These are phyloP conservation scores for Ustilago xerochloae DNA, from an alignment of 1,284 basidiomycete genomes.

Conservation along the genomic window DNA sequence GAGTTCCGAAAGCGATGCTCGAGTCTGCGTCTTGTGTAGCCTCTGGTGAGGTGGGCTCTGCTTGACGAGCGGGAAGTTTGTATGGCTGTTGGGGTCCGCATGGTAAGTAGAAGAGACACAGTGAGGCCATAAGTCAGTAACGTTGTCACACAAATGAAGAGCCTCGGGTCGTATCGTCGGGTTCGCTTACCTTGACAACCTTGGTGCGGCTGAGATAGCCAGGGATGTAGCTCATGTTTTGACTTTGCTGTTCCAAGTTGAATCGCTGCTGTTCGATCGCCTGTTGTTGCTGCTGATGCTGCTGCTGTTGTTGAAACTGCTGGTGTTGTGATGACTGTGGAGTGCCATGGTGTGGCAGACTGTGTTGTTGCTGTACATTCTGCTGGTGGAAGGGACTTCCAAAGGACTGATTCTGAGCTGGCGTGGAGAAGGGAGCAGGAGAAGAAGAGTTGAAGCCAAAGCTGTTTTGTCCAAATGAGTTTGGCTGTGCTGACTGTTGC, in stretches of 20 bases:
- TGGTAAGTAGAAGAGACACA: neutral
- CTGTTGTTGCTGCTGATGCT: constrained; percentile 34
- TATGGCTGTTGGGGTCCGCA: constrained; percentile 39
- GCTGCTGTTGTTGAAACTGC: constrained; percentile 32
- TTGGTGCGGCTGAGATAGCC: constrained; percentile 51
- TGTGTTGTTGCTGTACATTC: constrained; percentile 8
- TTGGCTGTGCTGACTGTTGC: constrained; percentile 16
- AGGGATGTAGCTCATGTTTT: constrained; percentile 51
- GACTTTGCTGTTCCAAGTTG: constrained; percentile 41
- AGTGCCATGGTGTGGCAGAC: constrained; percentile 21
- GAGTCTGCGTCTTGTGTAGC: constrained; percentile 40
- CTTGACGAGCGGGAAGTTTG: constrained; percentile 46
- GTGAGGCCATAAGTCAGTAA: neutral
- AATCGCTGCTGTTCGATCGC: constrained; percentile 39
- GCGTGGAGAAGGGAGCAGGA: constrained; percentile 25
- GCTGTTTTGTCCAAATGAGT: constrained; percentile 13
- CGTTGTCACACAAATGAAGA: neutral
- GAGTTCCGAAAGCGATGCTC: constrained; percentile 50
- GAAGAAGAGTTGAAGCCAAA: constrained; percentile 29
- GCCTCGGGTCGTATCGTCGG: neutral
- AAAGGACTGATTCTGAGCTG: constrained; percentile 24
- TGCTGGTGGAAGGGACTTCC: constrained; percentile 28
- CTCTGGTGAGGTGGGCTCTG: constrained; percentile 42
- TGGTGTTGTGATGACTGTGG: constrained; percentile 27
- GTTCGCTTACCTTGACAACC: constrained; percentile 24